Base-by-base conservation (phyloP, 1,284 basidiomycete genomes). In the Fomitopsis betulina region DNA sequence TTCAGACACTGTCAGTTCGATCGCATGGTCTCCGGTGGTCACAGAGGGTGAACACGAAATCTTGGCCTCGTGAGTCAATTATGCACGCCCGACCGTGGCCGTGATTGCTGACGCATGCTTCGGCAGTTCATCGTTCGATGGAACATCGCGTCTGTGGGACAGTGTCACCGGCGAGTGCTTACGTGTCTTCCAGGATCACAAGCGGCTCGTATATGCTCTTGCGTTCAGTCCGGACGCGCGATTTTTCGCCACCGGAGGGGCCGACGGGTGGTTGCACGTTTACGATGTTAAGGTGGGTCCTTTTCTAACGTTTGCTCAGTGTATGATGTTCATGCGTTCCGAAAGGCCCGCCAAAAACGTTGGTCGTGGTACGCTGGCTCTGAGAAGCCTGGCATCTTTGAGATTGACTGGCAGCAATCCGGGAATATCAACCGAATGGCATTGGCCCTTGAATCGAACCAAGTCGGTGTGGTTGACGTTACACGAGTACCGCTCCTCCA, bases 121-220 rank as follows among this genome's bases (percentile, higher is more conserved):
- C 45, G 58, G 17, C 19, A 91, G 89, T 10, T 83, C 85, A 17
- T 90, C 90, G 5, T 92, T 92, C 67, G 92, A 94, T 67, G 76
- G 76, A 15, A 88, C 89, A 3, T 81, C 86, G 3, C 81, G 89
- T 45, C 64, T 94, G 43, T 94, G 91, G 91, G 86, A 94, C 69
- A 83, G 84, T 10, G 79, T 80, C 38, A 86, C 86, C 1, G 92
- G 91, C 37, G 78, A 82, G 42, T 93, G 91, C 68, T 68, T 91
- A 32, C 78, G 82, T 61, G 75, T 83, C 15, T 88, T 93, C 65
- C 68, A 68, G 6, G 86, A 91, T 64, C 87, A 90, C 70, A 82
- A 73, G 63, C 77, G 78, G 30, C 79, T 86, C n/a, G 79, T 91
- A 15, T 91, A 86, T 66, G 79, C 86, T 3, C 63, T 91, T 19